A percentile compares a stretch with the other conserved stretches of the same genome.
phyloP scores from a whole-genome alignment of 2,329 filamentous ascomycete species.

The Neopestalotiopsis sp. region DNA sequence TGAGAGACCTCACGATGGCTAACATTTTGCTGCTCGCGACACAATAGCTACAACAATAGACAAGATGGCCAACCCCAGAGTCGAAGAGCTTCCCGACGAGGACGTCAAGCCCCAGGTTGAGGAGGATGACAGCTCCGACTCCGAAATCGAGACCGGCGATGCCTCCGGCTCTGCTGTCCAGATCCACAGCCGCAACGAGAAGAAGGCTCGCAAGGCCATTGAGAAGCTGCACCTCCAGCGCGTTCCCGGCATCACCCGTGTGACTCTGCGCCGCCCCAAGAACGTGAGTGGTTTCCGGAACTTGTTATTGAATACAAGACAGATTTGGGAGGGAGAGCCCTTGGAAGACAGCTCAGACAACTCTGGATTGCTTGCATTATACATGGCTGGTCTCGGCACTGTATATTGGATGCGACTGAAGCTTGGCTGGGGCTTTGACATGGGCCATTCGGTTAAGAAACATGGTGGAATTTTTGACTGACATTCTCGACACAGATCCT shows the following conservation, averaged over 20 bases:
- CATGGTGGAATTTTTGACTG: slow-evolving; percentile 22
- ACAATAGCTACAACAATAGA: slow-evolving; percentile 49
- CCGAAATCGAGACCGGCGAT: slow-evolving; percentile 75
- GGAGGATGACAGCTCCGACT: slow-evolving; percentile 73
- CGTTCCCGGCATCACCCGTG: slow-evolving; percentile 95
- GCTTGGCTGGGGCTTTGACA: background rate
- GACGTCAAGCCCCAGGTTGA: slow-evolving; percentile 82
- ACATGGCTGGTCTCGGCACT: background rate
- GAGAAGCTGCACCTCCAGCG: slow-evolving; percentile 97
- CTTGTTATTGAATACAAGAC: background rate
- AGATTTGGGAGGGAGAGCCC: background rate
- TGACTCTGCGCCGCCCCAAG: slow-evolving; percentile 97
- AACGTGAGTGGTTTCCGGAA: slow-evolving; percentile 72
- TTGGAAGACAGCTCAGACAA: background rate
- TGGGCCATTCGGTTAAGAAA: background rate
- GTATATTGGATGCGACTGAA: background rate
- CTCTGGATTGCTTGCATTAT: background rate
- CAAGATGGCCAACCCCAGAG: slow-evolving; percentile 91
- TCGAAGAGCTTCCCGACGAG: slow-evolving; percentile 96
- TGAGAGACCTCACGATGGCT: slow-evolving; percentile 14
- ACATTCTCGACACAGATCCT: slow-evolving; percentile 72
- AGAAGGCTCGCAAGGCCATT: slow-evolving; percentile 99
- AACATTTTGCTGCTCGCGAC: slow-evolving; percentile 26
- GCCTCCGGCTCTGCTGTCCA: slow-evolving; percentile 85
- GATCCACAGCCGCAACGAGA: slow-evolving; percentile 99